Evolutionary conservation across 106 monocot genomes (phyloP), one percentile per base, ranked within the genome.

Genomic region (Dioscorea dumetorum): DNA sequence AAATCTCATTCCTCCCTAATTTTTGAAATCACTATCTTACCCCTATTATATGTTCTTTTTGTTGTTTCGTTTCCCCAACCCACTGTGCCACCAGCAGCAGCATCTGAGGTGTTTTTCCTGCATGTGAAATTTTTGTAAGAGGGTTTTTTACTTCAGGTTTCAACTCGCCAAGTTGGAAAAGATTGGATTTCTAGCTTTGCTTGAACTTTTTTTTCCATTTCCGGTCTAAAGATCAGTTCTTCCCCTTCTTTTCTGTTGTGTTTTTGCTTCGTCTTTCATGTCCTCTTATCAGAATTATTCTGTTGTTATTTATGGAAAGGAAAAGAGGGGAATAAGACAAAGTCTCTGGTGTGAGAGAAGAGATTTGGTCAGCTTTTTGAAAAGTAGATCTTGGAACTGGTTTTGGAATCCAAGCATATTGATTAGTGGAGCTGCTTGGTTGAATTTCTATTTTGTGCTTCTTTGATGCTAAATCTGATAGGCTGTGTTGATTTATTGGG

Each of bases 181-280:
- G 70, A 49, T 49, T 49, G 17, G 24, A 33, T 33, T 63, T 63
- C 33, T 19, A 8, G 33, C 24, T 15, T 61, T 48, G n/a, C 10
- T 3, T 12, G 57, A 24, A 15, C 7, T 22, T 3, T 23, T 24
- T 52, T 11, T 67, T 24, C 7, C 23, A 24, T 63, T 59, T 33
- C 16, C 24, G 61, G 65, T 32, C 19, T 12, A 59, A 77, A 66
- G 63, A 58, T 70, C 50, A 71, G 50, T 59, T 63, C 35, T 71
- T 64, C n/a, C 48, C 65, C n/a, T 58, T 28, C 24, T 49, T 66
- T 65, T 41, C 12, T 20, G n/a, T n/a, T n/a, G n/a, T n/a, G n/a
- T 68, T 75, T 68, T 60, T 50, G 14, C 21, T 60, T 33, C 33
- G 2, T 62, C 13, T 9, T 61, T 10, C 32, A 0, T 0, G 24